Evolutionary conservation across 2,329 filamentous ascomycete species (phyloP), one percentile per base, ranked within the genome.

Genomic region (Stemphylium beticola): DNA sequence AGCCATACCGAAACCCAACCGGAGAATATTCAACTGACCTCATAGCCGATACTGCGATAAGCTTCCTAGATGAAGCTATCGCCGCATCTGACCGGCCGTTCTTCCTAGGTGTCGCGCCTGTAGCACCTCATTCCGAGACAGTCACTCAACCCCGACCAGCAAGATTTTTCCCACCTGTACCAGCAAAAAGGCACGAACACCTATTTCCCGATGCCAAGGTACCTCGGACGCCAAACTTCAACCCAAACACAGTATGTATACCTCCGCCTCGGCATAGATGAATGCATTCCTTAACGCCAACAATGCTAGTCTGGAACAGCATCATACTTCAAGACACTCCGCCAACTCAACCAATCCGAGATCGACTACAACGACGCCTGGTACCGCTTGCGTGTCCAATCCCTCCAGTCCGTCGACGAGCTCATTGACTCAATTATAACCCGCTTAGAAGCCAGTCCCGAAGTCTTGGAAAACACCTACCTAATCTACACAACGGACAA

Each of bases 91-190:
- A 78, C 0, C 78, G 81, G 10, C 89, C 89, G 0, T 91, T 90
- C 73, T 91, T 91, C 66, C 69, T 92, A 4, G 82, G 81, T 0
- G 78, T 89, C 8, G 85, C 88, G 0, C 89, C 88, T 0, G 81
- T 87, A 5, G 87, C 85, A 0, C 88, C 89, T 0, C 89, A 92
- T 62, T 66, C 53, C 57, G 68, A 66, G 60, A 71, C 38, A 53
- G 60, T 18, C 11, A 54, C 49, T 5, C 42, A 45, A 3, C 45
- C 41, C 0, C 33, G 55, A 12, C 40, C 49, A 15, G 43, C 40
- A 4, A 53, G 58, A 0, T 79, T 83, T 66, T 76, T 78, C 4
- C 78, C 78, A 85, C 86, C 86, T 0, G 78, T 88, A 14, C 81
- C 87, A 0, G 81, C 86, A 0, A 76, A 84, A 37, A 78, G 87